Base-by-base conservation (phyloP, 805 yeast genomes). In the Saturnispora zaruensis region DNA sequence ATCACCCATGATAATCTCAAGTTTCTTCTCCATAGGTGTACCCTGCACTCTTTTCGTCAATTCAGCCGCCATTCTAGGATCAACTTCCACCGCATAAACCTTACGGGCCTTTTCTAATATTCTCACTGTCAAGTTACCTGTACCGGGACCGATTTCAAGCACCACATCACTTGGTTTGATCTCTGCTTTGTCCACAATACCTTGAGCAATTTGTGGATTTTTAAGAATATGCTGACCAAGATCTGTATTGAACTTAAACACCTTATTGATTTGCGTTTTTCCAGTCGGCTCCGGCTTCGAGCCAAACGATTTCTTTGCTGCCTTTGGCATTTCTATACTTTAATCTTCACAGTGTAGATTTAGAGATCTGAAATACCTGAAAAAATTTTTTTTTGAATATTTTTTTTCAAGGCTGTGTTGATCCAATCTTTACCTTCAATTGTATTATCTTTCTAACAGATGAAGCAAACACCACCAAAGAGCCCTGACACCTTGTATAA, bases 31-130 rank as follows among this genome's bases (percentile, higher is more conserved):
- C 50, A 78, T 84, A 1, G 96, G 90, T n/a, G 95, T 91, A 11
- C 97, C 97, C 61, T 88, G 96, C 14, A 93, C 98, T 73, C 99
- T 83, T 66, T 93, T 93, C 9, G 97, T 88, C 60, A 93, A 74
- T 68, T 93, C 99, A 0, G 98, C 98, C 2, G 98, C 99, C 99
- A 93, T 93, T 70, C 97, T 76, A n/a, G 99, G 99, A 70, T 93
- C 99, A 88, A 90, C 90, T 71, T 93, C 99, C 48, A 87, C 93
- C 0, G 98, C 99, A 44, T 87, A 78, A n/a, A 91, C 97, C 59
- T 87, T 89, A 51, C 87, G 76, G 0, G 97, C 98, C 66, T 89
- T 84, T 59, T 91, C 97, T 49, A 93, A 68, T 34, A 93, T 93
- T 54, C 95, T 76, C 34, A 91, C 95, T 0, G 99, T 93, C 69